phyloP scores from a whole-genome alignment of 345 rosid species.

The Rubroshorea leprosula region DNA sequence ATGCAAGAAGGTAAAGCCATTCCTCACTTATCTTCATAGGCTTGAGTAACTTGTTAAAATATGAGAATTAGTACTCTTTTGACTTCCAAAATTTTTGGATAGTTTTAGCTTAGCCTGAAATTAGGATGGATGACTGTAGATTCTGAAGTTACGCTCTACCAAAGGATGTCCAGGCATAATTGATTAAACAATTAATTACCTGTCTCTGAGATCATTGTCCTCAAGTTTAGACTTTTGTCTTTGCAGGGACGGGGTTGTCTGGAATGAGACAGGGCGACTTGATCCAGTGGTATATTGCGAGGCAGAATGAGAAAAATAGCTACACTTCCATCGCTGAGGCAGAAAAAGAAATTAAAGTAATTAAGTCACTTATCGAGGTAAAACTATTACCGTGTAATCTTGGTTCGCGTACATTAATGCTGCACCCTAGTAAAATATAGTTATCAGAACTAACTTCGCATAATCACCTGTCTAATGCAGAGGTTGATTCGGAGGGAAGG shows the following conservation, averaged over 20 bases:
- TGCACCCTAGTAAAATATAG: too few relatives aligned
- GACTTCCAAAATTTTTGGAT: too few relatives aligned
- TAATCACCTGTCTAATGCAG: conserved; percentile 31
- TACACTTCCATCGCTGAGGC: conserved; percentile 68
- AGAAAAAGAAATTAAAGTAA: conserved; percentile 50
- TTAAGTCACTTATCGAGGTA: conserved; percentile 91
- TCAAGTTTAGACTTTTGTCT: not conserved
- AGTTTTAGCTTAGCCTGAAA: not conserved
- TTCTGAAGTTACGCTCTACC: not conserved
- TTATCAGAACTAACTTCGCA: not conserved
- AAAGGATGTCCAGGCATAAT: too few relatives aligned
- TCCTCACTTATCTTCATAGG: not conserved
- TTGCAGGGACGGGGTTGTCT: conserved; percentile 62
- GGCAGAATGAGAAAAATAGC: conserved; percentile 79
- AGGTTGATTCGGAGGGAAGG: conserved; percentile 87
- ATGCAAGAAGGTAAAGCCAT: conserved; percentile 32
- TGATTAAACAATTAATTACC: too few relatives aligned
- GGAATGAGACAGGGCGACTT: conserved; percentile 86
- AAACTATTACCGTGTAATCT: too few relatives aligned
- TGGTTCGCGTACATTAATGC: too few relatives aligned
- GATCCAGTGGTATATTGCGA: conserved; percentile 80
- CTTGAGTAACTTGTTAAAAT: not conserved
- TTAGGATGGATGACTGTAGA: too few relatives aligned
- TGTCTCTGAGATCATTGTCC: too few relatives aligned
- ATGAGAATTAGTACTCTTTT: not conserved